Evolutionary conservation across 495 filamentous ascomycete genomes (phyloP).

Genomic region (Aspergillus campestris): DNA sequence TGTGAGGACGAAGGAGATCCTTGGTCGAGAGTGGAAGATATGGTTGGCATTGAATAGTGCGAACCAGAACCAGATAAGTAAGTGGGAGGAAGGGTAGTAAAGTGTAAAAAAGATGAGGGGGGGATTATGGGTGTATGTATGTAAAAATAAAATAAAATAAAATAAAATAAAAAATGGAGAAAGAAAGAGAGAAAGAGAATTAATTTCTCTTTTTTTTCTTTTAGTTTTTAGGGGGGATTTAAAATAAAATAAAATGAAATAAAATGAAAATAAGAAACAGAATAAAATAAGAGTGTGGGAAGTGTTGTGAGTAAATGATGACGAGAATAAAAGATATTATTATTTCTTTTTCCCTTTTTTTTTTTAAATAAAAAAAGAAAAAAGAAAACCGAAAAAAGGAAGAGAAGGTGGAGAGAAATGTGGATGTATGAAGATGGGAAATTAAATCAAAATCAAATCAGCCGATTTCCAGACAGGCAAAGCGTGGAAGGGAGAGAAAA

Average conservation of each 20-base stretch:
- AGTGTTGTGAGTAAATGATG: no score
- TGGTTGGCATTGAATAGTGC: slow-evolving; percentile 42
- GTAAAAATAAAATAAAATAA: slow-evolving; percentile 7
- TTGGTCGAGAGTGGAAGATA: slow-evolving; percentile 32
- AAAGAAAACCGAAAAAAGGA: slow-evolving; percentile 10
- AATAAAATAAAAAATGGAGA: slow-evolving; percentile 5
- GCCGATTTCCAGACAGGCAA: no score
- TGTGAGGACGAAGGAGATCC: slow-evolving; percentile 30
- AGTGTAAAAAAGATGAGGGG: slow-evolving; percentile 19
- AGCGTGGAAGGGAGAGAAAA: not conserved
- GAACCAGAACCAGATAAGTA: slow-evolving; percentile 21
- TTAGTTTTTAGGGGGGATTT: slow-evolving; percentile 8
- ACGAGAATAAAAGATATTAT: no score
- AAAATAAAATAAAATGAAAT: not conserved
- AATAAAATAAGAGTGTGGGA: slow-evolving; percentile 3
- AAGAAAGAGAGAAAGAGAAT: slow-evolving; percentile 6
- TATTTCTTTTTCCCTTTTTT: no score
- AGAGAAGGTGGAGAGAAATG: slow-evolving; percentile 13
- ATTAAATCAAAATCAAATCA: slow-evolving; percentile 10
- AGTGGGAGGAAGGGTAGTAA: slow-evolving; percentile 15
- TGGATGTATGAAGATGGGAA: slow-evolving; percentile 13
- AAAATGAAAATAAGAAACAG: slow-evolving; percentile 4
- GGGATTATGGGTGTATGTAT: slow-evolving; percentile 11
- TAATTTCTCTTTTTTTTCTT: slow-evolving; percentile 1
- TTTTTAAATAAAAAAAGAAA: slow-evolving; percentile 3